These are phyloP conservation scores for Metschnikowia drakensbergensis DNA, from an alignment of 805 yeast species.

Conservation along the genomic window DNA sequence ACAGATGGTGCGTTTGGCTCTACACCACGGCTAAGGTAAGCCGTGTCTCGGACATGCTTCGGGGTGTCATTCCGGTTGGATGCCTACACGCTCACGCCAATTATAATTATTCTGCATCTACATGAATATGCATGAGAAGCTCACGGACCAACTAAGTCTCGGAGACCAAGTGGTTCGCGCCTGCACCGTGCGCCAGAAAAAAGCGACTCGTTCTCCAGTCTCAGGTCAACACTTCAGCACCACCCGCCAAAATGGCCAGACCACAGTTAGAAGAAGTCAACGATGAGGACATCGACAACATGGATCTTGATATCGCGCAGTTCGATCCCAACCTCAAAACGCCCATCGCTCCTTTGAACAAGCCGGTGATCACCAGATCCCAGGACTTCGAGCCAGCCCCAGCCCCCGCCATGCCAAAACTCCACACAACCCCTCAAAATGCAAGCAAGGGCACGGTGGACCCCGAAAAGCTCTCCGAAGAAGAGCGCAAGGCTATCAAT, in stretches of 20 bases:
- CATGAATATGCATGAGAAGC: too few species aligned
- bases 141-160: neutral
- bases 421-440: neutral
- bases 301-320: constrained; percentile 92
- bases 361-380: constrained; percentile 58
- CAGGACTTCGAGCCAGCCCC: constrained; percentile 41
- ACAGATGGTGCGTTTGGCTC: too few species aligned
- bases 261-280: constrained; percentile 75
- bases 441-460: constrained; percentile 13
- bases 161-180: neutral
- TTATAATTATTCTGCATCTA: neutral
- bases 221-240: neutral
- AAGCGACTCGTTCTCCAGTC: constrained; percentile 1
- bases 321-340: constrained; percentile 67
- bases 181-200: constrained; percentile 3
- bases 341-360: constrained; percentile 63
- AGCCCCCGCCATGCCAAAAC: neutral
- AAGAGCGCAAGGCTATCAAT: constrained; percentile 59
- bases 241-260: constrained; percentile 34
- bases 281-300: constrained; percentile 81
- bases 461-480: constrained; percentile 15
- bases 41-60: too few species aligned
- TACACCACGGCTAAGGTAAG: too few species aligned
- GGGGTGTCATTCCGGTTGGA: too few species aligned
- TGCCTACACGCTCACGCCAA: too few species aligned